Evolutionary conservation across 257 asterid species (phyloP).

Genomic region (Nyctanthes arbortristis): DNA sequence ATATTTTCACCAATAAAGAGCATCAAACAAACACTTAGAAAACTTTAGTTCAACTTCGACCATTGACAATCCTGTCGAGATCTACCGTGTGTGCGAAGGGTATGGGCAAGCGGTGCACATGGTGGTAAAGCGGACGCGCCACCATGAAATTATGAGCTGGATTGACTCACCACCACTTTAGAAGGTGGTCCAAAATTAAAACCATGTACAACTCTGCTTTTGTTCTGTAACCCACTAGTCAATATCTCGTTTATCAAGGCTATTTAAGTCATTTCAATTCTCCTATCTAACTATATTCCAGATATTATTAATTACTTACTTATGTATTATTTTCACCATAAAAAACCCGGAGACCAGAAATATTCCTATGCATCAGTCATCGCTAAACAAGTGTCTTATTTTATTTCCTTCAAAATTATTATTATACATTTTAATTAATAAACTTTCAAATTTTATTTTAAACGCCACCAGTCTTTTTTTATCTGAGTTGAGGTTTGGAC

Average conservation of each 20-base stretch:
- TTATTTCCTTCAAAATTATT: background rate
- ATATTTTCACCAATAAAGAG: too few species aligned
- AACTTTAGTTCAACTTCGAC: too few species aligned
- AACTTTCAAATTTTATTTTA: conserved; percentile 8
- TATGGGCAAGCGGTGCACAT: conserved; percentile 35
- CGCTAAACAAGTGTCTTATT: background rate
- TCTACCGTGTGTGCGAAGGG: too few species aligned
- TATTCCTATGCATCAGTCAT: too few species aligned
- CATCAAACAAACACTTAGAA: too few species aligned
- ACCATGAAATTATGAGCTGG: conserved; percentile 57
- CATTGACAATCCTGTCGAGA: too few species aligned
- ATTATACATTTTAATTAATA: background rate
- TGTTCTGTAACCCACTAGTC: conserved; percentile 40
- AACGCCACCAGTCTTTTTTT: conserved; percentile 15
- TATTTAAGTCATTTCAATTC: conserved; percentile 22
- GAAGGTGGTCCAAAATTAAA: conserved; percentile 46
- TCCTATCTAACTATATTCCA: background rate
- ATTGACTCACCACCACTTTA: conserved; percentile 33
- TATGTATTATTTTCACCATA: background rate
- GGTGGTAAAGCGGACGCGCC: conserved; percentile 33
- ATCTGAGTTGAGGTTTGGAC: conserved; percentile 56
- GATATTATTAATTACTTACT: too few species aligned
- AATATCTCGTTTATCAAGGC: conserved; percentile 27
- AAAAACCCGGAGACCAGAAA: conserved; percentile 12
- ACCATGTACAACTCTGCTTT: conserved; percentile 42